phyloP scores from a whole-genome alignment of 768 basidiomycete species.

The Mycena vulgaris region DNA sequence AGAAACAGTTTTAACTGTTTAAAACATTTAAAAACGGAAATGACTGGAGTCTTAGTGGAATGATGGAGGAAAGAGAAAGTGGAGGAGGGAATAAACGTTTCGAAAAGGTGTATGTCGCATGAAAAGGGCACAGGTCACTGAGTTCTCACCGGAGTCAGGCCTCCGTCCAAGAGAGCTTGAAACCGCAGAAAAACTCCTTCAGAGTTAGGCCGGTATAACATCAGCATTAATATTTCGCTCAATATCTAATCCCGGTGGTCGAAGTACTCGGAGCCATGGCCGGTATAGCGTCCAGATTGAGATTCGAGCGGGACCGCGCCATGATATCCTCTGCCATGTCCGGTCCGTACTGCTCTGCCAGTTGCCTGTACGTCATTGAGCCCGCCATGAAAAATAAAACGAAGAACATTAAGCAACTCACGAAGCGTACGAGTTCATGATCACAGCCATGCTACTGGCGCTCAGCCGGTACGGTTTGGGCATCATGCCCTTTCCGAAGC shows the following conservation, averaged over 20 bases:
- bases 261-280: background rate
- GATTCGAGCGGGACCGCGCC: conserved; percentile 24
- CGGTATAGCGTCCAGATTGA: background rate
- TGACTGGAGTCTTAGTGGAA: too few relatives aligned
- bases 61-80: too few relatives aligned
- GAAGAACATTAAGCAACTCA: conserved; percentile 44
- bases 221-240: too few relatives aligned
- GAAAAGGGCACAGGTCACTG: too few relatives aligned
- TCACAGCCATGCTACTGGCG: conserved; percentile 70
- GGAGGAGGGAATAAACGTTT: too few relatives aligned
- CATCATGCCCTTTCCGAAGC: conserved; percentile 81
- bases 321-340: conserved; percentile 55
- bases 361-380: conserved; percentile 57
- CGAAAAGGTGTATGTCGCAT: too few relatives aligned
- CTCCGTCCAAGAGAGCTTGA: too few relatives aligned
- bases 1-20: too few relatives aligned
- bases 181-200: too few relatives aligned
- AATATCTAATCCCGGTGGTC: background rate
- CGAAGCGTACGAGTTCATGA: conserved; percentile 78
- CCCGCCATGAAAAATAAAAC: background rate
- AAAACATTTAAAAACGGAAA: too few relatives aligned
- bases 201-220: too few relatives aligned
- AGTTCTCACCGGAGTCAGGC: too few relatives aligned
- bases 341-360: conserved; percentile 74
- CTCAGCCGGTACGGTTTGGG: conserved; percentile 77